phyloP scores from a whole-genome alignment of 306 rosid genomes.

The Parietaria judaica region DNA sequence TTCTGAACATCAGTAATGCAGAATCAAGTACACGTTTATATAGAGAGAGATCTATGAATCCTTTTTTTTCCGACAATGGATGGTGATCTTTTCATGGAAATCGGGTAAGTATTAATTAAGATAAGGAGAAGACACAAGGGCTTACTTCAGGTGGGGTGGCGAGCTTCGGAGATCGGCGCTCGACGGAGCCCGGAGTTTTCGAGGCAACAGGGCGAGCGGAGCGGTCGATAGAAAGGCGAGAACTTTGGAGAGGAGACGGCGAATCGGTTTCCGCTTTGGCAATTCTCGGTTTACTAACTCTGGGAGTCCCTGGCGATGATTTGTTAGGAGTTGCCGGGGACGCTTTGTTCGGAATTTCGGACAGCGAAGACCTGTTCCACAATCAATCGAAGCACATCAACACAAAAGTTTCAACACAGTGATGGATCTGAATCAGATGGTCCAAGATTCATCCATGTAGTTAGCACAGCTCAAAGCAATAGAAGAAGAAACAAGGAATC shows the following conservation, averaged over 20 bases:
- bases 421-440: constrained; percentile 38
- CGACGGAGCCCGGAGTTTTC: constrained; percentile 41
- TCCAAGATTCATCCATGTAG: constrained; percentile 6
- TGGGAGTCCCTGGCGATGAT: constrained; percentile 73
- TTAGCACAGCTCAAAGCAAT: constrained; percentile 13
- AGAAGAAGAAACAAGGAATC: background rate
- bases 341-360: constrained; percentile 21
- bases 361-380: constrained; percentile 54
- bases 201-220: constrained; percentile 62
- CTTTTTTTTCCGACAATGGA: no score
- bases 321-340: constrained; percentile 37
- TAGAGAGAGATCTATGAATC: no score
- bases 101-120: no score
- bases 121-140: background rate
- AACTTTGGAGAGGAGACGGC: constrained; percentile 64
- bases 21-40: constrained; percentile 8
- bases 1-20: constrained; percentile 46
- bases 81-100: no score
- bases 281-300: constrained; percentile 52
- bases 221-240: constrained; percentile 66
- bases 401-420: background rate
- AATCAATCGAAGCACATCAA: constrained; percentile 17
- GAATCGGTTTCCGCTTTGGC: constrained; percentile 66
- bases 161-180: constrained; percentile 61
- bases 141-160: constrained; percentile 77